Evolutionary conservation across 768 basidiomycete species (phyloP).

Genomic region (Pleurotus salmoneostramineus): DNA sequence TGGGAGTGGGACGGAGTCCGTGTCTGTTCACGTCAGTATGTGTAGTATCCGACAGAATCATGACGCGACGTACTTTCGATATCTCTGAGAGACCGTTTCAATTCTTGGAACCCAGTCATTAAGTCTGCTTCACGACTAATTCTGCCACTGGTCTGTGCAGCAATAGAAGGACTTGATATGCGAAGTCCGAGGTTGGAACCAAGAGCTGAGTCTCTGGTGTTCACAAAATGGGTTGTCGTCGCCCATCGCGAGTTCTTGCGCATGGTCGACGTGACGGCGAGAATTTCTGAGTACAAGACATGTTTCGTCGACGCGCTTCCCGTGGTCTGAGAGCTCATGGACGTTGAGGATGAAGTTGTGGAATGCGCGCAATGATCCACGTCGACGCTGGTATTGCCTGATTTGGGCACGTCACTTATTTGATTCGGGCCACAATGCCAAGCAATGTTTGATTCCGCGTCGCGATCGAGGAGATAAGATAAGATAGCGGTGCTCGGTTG

Average conservation of each 20-base stretch:
- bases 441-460: background rate
- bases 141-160: slow-evolving; percentile 39
- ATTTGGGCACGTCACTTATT: background rate
- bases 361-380: slow-evolving; percentile 13
- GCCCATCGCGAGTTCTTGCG: slow-evolving; percentile 98
- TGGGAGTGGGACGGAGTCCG: slow-evolving; percentile 52
- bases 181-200: slow-evolving; percentile 75
- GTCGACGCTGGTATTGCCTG: background rate
- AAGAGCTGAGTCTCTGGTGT: slow-evolving; percentile 60
- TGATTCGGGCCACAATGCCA: background rate
- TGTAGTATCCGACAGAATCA: background rate
- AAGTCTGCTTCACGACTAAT: slow-evolving; percentile 75
- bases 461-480: background rate
- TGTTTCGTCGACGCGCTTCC: slow-evolving; percentile 58
- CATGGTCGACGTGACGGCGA: slow-evolving; percentile 91
- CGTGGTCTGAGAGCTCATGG: slow-evolving; percentile 16
- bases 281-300: slow-evolving; percentile 86
- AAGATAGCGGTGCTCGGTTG: background rate
- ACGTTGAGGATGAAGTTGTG: slow-evolving; percentile 12
- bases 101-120: slow-evolving; percentile 85
- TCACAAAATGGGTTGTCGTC: slow-evolving; percentile 59
- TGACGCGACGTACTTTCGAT: slow-evolving; percentile 48
- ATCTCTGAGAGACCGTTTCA: slow-evolving; percentile 71
- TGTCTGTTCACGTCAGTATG: slow-evolving; percentile 38
- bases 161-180: slow-evolving; percentile 46